Percentiles rank a stretch among this genome's conserved stretches.
These are phyloP conservation scores for Alternaria conjuncta DNA, from an alignment of 2,329 filamentous ascomycete genomes.

Conservation along the genomic window DNA sequence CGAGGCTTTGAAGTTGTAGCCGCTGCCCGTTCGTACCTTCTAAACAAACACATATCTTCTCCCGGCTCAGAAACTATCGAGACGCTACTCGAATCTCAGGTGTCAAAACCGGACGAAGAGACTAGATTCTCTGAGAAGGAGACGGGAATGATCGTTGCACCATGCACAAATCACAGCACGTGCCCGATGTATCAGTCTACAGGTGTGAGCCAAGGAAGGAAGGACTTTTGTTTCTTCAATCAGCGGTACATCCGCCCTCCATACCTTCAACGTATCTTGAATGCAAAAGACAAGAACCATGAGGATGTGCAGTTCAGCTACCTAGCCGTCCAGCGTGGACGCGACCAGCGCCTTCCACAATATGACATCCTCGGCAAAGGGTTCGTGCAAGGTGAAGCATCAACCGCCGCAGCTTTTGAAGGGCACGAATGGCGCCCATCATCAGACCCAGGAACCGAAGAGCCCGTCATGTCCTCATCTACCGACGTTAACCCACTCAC, in stretches of 20 bases:
- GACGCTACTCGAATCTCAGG: conserved; percentile 45
- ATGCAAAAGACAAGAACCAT: conserved; percentile 74
- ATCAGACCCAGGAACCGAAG: conserved; percentile 4
- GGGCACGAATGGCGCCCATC: conserved; percentile 64
- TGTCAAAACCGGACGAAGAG: conserved; percentile 47
- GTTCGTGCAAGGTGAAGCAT: conserved; percentile 59
- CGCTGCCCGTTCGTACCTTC: conserved; percentile 77
- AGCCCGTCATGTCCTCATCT: conserved; percentile 42
- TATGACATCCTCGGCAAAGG: conserved; percentile 42
- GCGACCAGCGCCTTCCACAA: conserved; percentile 58
- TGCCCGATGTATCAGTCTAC: conserved; percentile 87
- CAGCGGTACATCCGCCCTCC: conserved; percentile 86
- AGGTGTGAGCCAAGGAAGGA: conserved; percentile 74
- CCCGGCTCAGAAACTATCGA: conserved; percentile 59
- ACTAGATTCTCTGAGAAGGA: conserved; percentile 56
- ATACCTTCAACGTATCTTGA: conserved; percentile 80
- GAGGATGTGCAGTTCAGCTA: conserved; percentile 94
- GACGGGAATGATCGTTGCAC: conserved; percentile 66
- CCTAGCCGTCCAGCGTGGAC: conserved; percentile 80
- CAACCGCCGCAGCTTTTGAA: conserved; percentile 70
- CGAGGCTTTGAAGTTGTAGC: conserved; percentile 92
- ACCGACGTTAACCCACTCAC: conserved; percentile 60
- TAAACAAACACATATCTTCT: conserved; percentile 75
- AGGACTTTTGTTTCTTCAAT: conserved; percentile 89
- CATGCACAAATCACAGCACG: conserved; percentile 83